Evolutionary conservation across 2,329 filamentous ascomycete species (phyloP), one percentile per base, ranked within the genome.

Genomic region (Diaporthe citri): DNA sequence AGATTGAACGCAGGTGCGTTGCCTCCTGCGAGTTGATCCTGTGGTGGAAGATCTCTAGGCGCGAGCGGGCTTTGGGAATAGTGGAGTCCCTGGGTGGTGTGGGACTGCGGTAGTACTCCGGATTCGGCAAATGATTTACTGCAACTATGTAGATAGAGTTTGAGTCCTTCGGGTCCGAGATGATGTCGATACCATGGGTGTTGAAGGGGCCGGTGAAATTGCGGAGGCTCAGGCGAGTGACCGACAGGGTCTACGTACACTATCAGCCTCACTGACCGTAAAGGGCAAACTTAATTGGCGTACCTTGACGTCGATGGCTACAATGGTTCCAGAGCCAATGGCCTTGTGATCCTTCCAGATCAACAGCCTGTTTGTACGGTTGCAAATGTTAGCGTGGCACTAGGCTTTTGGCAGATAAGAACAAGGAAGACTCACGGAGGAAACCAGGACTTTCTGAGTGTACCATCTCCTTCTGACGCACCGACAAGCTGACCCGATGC

Each of bases 21-120:
- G 83, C 83, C 0, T 81, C 81, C 0, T 80, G 76, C 0, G 87
- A 84, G 12, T 86, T 86, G 25, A 90, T 78, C 1, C 82, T 80
- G 77, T 92, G 87, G 76, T 87, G 85, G 78, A 93, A 92, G 6
- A 92, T 77, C 78, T 93, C 91, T 52, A 92, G 80, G 13, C 87
- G 87, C 0, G 90, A 91, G 1, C 84, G 84, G 0, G 87, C 85
- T 75, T 86, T 86, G 13, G 81, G 82, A 2, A 59, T 36, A 15
- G 31, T n/a, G 17, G 56, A 39, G 12, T 36, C 15, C 9, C n/a
- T 59, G 4, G 20, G 17, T 28, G 25, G 36, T 10, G 31, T 59
- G 4, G 20, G 56, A 36, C 34, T 59, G 15, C 22, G 2, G 20
- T 59, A 59, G 28, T 59, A 59, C 22, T 59, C 56, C 20, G 56